Conservation (phyloP, 805 yeast species). For the Pichia cabralensis region DNA sequence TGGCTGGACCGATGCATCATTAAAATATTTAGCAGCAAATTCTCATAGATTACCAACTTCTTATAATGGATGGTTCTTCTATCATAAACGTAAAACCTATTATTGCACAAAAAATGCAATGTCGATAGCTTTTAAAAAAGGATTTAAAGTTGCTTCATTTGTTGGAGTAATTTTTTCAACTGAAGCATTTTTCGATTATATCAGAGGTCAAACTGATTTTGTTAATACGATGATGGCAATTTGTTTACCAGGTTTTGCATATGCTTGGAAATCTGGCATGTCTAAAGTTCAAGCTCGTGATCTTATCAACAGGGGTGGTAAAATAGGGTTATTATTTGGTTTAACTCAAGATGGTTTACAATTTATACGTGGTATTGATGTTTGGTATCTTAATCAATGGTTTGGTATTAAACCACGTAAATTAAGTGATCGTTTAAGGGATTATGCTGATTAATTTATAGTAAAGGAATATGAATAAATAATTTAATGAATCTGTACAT, state of each 20-base stretch:
- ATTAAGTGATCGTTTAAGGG: slow-evolving; percentile 15
- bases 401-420: slow-evolving; percentile 21
- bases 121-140: slow-evolving; percentile 35
- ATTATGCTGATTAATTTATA: slow-evolving; percentile 4
- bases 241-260: slow-evolving; percentile 37
- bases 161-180: slow-evolving; percentile 44
- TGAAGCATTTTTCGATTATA: slow-evolving; percentile 51
- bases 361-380: slow-evolving; percentile 45
- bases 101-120: slow-evolving; percentile 53
- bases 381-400: slow-evolving; percentile 48
- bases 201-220: slow-evolving; percentile 44
- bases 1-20: slow-evolving; percentile 47
- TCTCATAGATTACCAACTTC: slow-evolving; percentile 72
- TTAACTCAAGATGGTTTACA: slow-evolving; percentile 56
- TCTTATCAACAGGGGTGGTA: slow-evolving; percentile 41
- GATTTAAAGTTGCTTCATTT: slow-evolving; percentile 32
- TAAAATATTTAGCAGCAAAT: slow-evolving; percentile 64
- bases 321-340: slow-evolving; percentile 54
- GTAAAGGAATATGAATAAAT: neutral
- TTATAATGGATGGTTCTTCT: slow-evolving; percentile 81
- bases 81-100: slow-evolving; percentile 75
- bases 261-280: slow-evolving; percentile 37
- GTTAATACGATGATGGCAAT: slow-evolving; percentile 55
- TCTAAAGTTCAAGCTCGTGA: slow-evolving; percentile 32
- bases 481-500: neutral